phyloP scores from a whole-genome alignment of 1,284 basidiomycete species.

The Ganoderma meredithae region DNA sequence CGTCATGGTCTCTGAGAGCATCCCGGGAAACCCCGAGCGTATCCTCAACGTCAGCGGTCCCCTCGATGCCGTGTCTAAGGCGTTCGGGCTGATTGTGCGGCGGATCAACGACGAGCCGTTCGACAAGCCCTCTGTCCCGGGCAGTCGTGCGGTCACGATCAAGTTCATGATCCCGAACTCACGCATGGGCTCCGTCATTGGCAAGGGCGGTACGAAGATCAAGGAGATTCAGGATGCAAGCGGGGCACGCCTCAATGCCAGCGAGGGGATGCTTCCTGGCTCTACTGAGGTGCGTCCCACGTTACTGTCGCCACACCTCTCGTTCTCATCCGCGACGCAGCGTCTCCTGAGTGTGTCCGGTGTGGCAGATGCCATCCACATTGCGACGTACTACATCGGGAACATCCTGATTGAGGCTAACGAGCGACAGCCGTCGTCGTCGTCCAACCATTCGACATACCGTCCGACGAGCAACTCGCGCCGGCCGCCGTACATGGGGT shows the following conservation, averaged over 20 bases:
- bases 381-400: constrained; percentile 98
- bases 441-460: constrained; percentile 54
- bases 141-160: constrained; percentile 97
- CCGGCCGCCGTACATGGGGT: constrained; percentile 59
- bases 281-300: constrained; percentile 86
- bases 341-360: constrained; percentile 97
- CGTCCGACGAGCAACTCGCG: constrained; percentile 53
- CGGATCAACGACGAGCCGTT: constrained; percentile 99
- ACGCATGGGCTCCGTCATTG: constrained; percentile 99
- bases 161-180: constrained; percentile 99
- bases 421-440: constrained; percentile 81
- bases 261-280: constrained; percentile 97
- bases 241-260: constrained; percentile 95
- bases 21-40: constrained; percentile 97
- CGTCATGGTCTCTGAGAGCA: constrained; percentile 95
- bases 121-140: constrained; percentile 96
- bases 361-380: constrained; percentile 99
- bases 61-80: constrained; percentile 99
- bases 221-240: constrained; percentile 99
- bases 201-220: constrained; percentile 97
- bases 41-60: constrained; percentile 97
- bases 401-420: constrained; percentile 97
- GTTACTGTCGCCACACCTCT: constrained; percentile 17
- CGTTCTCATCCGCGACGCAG: constrained; percentile 49
- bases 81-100: constrained; percentile 98